These are phyloP conservation scores for Mallotus repandus DNA, from an alignment of 441 rosid species.

Conservation along the genomic window DNA sequence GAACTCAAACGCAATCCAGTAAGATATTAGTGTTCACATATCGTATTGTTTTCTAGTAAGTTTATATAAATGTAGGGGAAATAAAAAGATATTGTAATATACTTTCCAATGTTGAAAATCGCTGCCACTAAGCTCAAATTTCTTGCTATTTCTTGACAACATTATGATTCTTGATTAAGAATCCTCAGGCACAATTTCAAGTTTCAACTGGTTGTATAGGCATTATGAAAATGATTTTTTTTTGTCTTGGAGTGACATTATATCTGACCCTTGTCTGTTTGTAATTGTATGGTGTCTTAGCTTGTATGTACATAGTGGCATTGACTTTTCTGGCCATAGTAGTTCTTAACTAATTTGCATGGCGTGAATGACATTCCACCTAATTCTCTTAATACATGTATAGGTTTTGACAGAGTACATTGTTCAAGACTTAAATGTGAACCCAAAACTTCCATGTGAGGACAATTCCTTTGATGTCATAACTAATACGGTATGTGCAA, in stretches of 20 bases:
- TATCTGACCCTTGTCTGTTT: background rate
- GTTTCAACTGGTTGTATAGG: background rate
- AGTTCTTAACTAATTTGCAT: background rate
- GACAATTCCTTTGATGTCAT: conserved; percentile 83
- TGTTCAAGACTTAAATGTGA: conserved; percentile 80
- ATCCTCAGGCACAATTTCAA: background rate
- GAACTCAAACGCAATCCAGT: conserved; percentile 81
- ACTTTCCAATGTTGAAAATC: background rate
- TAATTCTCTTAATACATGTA: conserved; percentile 16
- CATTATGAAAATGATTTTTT: background rate
- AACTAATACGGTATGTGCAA: conserved; percentile 73
- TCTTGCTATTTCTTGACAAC: background rate
- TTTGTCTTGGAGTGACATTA: background rate
- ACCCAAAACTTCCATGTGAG: conserved; percentile 82
- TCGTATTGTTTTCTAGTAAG: background rate
- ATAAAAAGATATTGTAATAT: background rate
- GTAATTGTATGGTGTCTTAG: background rate
- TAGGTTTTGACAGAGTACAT: conserved; percentile 80
- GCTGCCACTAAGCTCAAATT: background rate
- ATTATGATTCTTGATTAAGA: background rate
- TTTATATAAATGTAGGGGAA: background rate
- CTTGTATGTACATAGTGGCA: background rate
- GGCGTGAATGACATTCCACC: background rate
- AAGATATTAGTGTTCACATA: conserved; percentile 16
- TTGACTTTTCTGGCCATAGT: background rate